Percentiles rank a stretch among this genome's conserved stretches.
Conservation (phyloP, 2,329 filamentous ascomycete genomes). For the Talaromyces sp. region DNA sequence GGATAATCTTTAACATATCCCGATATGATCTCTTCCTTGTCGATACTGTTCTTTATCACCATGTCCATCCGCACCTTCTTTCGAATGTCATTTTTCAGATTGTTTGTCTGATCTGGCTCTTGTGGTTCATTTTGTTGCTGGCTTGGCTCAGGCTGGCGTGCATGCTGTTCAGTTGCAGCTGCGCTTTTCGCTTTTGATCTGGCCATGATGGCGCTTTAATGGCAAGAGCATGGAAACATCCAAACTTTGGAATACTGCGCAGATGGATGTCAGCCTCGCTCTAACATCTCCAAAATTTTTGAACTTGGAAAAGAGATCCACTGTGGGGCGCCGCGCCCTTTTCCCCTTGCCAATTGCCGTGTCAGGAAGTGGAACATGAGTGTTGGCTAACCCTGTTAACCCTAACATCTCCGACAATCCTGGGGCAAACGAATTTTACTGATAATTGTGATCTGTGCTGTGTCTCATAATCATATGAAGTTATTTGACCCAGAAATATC, state of each 20-base stretch:
- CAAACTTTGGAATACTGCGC: not conserved
- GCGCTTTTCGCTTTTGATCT: slow-evolving; percentile 5
- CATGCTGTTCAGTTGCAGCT: not conserved
- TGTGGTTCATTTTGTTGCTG: not conserved
- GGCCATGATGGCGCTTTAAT: not conserved
- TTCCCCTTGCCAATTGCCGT: not conserved
- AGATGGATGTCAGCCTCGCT: not conserved
- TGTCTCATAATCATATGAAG: not conserved
- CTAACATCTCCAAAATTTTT: not conserved
- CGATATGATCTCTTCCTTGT: slow-evolving; percentile 6
- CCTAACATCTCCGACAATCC: not conserved
- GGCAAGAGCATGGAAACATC: not conserved
- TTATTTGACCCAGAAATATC: not conserved
- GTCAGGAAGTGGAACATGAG: not conserved
- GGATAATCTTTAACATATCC: not conserved
- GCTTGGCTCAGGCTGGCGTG: not conserved
- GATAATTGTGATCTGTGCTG: not conserved
- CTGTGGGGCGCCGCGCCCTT: not conserved
- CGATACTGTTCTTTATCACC: slow-evolving; percentile 5
- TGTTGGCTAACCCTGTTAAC: not conserved
- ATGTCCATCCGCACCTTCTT: slow-evolving; percentile 14
- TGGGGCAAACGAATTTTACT: not conserved
- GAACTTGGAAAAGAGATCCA: not conserved
- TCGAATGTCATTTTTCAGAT: slow-evolving; percentile 15
- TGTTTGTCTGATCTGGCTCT: not conserved